phyloP scores from a whole-genome alignment of 352 stramenopile species.

The Globisporangium paddicum region DNA sequence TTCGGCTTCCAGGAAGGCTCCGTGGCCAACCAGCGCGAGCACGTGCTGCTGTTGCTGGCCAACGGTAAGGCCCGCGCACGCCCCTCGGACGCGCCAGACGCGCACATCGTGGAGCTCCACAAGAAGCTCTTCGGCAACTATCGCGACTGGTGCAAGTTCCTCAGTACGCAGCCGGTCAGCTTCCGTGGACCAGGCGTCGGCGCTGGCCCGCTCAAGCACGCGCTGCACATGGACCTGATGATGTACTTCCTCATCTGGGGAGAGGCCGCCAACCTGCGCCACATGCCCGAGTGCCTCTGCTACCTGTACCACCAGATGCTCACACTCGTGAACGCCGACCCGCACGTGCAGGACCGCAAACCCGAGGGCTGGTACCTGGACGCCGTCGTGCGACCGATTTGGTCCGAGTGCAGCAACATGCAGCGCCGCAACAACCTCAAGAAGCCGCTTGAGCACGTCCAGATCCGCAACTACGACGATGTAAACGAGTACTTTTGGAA shows the following conservation, averaged over 20 bases:
- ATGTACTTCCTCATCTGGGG: constrained; percentile 97
- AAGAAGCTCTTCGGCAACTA: constrained; percentile 77
- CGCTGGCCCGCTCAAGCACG: constrained; percentile 21
- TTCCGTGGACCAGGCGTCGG: constrained; percentile 20
- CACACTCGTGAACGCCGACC: constrained; percentile 41
- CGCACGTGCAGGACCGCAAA: constrained; percentile 31
- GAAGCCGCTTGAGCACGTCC: constrained; percentile 64
- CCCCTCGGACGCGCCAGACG: constrained; percentile 38
- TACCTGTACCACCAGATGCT: constrained; percentile 95
- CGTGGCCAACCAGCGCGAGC: constrained; percentile 79
- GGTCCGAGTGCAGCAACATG: constrained; percentile 71
- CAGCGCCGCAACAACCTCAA: constrained; percentile 53
- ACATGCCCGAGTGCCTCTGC: constrained; percentile 97
- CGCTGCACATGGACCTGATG: constrained; percentile 90
- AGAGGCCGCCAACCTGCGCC: constrained; percentile 94
- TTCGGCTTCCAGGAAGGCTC: constrained; percentile 85
- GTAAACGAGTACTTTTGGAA: constrained; percentile 86
- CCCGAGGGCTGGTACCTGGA: constrained; percentile 55
- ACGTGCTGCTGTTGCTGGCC: constrained; percentile 73
- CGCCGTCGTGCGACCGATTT: constrained; percentile 58
- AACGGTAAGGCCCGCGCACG: constrained; percentile 64
- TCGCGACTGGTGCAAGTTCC: constrained; percentile 68
- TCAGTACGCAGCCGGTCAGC: constrained; percentile 72
- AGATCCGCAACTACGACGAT: constrained; percentile 80
- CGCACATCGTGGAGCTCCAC: constrained; percentile 59